Evolutionary conservation across 2,329 filamentous ascomycete species (phyloP).

Genomic region (Trichoderma simmonsii): DNA sequence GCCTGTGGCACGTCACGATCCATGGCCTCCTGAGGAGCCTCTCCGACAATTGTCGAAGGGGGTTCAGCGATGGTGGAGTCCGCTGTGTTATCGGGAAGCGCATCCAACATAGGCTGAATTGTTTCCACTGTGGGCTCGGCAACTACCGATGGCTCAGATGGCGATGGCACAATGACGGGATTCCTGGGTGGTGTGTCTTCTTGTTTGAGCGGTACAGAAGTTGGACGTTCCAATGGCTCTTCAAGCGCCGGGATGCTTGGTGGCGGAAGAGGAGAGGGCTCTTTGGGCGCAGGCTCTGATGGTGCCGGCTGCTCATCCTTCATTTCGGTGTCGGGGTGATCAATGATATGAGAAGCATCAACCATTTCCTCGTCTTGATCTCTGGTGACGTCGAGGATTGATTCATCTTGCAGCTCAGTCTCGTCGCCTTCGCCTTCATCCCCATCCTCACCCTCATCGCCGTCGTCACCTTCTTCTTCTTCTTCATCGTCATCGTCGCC

Average conservation of each 20-base stretch:
- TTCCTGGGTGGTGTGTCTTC: constrained; percentile 48
- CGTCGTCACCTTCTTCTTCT: constrained; percentile 47
- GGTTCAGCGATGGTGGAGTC: constrained; percentile 32
- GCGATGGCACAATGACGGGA: constrained; percentile 4
- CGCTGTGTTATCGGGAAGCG: constrained; percentile 16
- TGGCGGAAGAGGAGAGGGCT: constrained; percentile 12
- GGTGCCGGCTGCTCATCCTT: constrained; percentile 24
- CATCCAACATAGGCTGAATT: background rate
- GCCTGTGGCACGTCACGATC: constrained; percentile 28
- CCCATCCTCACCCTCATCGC: constrained; percentile 45
- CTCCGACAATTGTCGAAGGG: constrained; percentile 31
- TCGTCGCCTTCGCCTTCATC: constrained; percentile 45
- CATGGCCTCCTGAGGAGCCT: constrained; percentile 27
- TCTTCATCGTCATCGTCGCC: constrained; percentile 45
- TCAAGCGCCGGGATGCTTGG: constrained; percentile 33
- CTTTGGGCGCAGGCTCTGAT: constrained; percentile 22
- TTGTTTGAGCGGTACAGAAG: constrained; percentile 33
- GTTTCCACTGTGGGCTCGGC: background rate
- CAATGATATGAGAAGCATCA: constrained; percentile 32
- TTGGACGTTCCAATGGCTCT: constrained; percentile 29
- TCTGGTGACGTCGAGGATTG: constrained; percentile 31
- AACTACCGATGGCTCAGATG: background rate
- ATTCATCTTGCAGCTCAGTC: constrained; percentile 28
- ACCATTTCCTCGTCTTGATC: constrained; percentile 38
- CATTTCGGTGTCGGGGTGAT: constrained; percentile 27